Evolutionary conservation across 768 basidiomycete genomes (phyloP).

Genomic region (Russula emetica): DNA sequence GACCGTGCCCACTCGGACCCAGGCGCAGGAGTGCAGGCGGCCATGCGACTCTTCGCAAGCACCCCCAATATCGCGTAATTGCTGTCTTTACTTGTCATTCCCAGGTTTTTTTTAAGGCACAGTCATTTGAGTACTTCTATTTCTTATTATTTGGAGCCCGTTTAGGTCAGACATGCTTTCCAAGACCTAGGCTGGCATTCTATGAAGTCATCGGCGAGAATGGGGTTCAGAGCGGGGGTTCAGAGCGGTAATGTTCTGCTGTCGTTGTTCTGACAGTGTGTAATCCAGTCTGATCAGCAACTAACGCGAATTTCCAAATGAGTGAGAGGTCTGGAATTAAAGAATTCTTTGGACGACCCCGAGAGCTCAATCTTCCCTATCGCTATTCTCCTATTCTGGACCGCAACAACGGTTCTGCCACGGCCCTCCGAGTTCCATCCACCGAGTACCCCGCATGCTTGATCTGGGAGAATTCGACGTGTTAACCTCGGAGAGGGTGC

Average conservation of each 20-base stretch:
- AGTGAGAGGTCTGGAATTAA: slow-evolving; percentile 41
- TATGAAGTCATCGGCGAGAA: slow-evolving; percentile 74
- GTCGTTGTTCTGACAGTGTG: slow-evolving; percentile 57
- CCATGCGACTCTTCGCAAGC: no score
- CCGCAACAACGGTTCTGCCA: slow-evolving; percentile 45
- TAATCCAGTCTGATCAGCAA: slow-evolving; percentile 53
- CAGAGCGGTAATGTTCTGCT: slow-evolving; percentile 72
- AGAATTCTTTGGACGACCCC: slow-evolving; percentile 31
- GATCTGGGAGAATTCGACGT: slow-evolving; percentile 31
- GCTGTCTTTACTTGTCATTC: no score
- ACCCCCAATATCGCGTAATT: slow-evolving; percentile 47
- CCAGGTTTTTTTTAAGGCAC: neutral
- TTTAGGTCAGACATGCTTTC: slow-evolving; percentile 52
- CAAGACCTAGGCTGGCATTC: slow-evolving; percentile 72
- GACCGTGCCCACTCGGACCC: no score
- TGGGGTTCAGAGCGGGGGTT: no score
- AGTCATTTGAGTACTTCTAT: slow-evolving; percentile 8
- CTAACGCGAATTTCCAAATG: slow-evolving; percentile 19
- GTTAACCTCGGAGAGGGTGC: slow-evolving; percentile 44
- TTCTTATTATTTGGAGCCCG: slow-evolving; percentile 1
- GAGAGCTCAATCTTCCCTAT: slow-evolving; percentile 15
- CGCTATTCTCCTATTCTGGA: slow-evolving; percentile 46
- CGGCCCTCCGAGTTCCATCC: slow-evolving; percentile 40
- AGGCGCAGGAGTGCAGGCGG: no score
- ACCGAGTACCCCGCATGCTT: slow-evolving; percentile 45